A percentile compares a stretch with the other conserved stretches of the same genome.
phyloP scores from a whole-genome alignment of 2,329 filamentous ascomycete genomes.

The Septoria petroselini region DNA sequence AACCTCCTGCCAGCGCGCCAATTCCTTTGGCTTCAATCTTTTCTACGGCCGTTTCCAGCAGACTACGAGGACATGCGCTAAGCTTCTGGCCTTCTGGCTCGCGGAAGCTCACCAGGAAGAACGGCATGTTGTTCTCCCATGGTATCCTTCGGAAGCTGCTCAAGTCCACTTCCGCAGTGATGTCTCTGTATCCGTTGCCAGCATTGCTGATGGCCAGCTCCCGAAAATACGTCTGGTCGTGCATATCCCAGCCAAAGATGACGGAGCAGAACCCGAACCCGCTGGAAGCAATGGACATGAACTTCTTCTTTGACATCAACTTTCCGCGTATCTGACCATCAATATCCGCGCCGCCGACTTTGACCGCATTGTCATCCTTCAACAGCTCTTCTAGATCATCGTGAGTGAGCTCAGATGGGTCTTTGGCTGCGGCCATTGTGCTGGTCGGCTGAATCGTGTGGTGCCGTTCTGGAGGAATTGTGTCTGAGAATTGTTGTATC shows the following conservation, averaged over 20 bases:
- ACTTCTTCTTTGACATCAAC: slow-evolving; percentile 88
- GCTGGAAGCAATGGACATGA: slow-evolving; percentile 72
- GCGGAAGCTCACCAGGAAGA: slow-evolving; percentile 79
- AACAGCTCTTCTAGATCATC: slow-evolving; percentile 66
- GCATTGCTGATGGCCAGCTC: slow-evolving; percentile 86
- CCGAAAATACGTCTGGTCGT: slow-evolving; percentile 82
- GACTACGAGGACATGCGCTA: slow-evolving; percentile 73
- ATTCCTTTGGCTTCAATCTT: slow-evolving; percentile 68
- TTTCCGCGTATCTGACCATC: slow-evolving; percentile 87
- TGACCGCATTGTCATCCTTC: slow-evolving; percentile 71
- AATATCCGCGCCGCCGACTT: slow-evolving; percentile 82
- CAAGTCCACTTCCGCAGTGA: slow-evolving; percentile 79
- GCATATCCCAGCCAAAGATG: slow-evolving; percentile 96
- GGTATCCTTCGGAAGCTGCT: slow-evolving; percentile 77
- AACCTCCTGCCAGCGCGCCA: slow-evolving; percentile 85
- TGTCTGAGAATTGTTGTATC: slow-evolving; percentile 8
- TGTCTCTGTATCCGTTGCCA: slow-evolving; percentile 82
- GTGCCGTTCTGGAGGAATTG: slow-evolving; percentile 1
- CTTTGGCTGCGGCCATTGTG: slow-evolving; percentile 38
- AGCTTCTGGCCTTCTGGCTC: slow-evolving; percentile 73
- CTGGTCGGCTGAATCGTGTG: slow-evolving; percentile 1
- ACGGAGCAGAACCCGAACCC: slow-evolving; percentile 95
- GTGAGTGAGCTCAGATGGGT: slow-evolving; percentile 52
- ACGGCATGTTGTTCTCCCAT: slow-evolving; percentile 83
- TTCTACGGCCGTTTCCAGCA: slow-evolving; percentile 65